These are phyloP conservation scores for Hordeum marinum DNA, from an alignment of 176 grass and related monocot species.

Conservation along the genomic window DNA sequence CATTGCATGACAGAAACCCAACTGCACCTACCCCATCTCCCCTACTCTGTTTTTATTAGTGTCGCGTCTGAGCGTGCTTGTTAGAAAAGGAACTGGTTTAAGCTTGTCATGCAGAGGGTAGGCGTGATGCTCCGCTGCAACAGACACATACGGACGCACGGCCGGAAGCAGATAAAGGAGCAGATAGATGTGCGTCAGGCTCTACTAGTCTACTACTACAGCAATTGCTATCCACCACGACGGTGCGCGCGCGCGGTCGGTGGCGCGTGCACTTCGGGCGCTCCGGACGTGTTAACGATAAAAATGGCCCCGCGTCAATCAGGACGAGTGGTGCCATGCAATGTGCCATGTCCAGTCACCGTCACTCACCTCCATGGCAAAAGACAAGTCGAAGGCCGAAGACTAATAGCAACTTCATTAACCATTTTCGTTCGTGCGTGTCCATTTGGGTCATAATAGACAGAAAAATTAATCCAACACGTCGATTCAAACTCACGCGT, in stretches of 20 bases:
- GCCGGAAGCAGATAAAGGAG: not conserved
- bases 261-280: slow-evolving; percentile 22
- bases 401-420: too few relatives aligned
- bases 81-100: not conserved
- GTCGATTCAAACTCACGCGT: too few relatives aligned
- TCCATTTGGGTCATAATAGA: too few relatives aligned
- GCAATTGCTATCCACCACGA: not conserved
- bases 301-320: not conserved
- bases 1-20: too few relatives aligned
- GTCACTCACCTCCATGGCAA: not conserved
- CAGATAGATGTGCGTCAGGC: not conserved
- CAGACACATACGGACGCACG: not conserved
- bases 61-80: too few relatives aligned
- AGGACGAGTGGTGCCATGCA: not conserved
- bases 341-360: slow-evolving; percentile 18
- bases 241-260: slow-evolving; percentile 11
- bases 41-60: too few relatives aligned
- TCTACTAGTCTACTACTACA: not conserved
- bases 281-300: slow-evolving; percentile 22
- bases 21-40: too few relatives aligned
- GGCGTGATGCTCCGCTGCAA: not conserved
- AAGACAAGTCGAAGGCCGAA: not conserved
- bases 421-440: too few relatives aligned
- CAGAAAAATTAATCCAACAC: too few relatives aligned
- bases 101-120: not conserved